Percentiles rank a stretch among this genome's conserved stretches.
Conservation (phyloP, 768 basidiomycete species). For the Trametes coccinea region DNA sequence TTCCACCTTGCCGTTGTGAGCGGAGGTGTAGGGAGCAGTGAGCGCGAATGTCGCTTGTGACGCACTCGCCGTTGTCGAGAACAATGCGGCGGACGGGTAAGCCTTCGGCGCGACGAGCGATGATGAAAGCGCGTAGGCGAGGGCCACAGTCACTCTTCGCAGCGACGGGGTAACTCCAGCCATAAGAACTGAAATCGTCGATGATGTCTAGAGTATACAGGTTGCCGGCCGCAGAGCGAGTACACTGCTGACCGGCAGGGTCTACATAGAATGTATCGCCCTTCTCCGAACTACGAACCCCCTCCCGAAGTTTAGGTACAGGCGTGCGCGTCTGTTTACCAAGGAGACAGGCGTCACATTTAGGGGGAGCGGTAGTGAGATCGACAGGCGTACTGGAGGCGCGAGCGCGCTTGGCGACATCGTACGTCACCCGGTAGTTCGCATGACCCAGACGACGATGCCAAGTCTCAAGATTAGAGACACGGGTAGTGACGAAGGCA, state of each 20-base stretch:
- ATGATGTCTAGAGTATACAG: constrained; percentile 36
- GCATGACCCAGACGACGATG: constrained; percentile 29
- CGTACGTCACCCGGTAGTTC: constrained; percentile 22
- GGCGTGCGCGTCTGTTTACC: constrained; percentile 40
- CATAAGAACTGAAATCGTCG: constrained; percentile 33
- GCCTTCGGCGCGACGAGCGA: constrained; percentile 26
- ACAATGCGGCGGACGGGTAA: constrained; percentile 22
- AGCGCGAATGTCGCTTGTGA: constrained; percentile 3
- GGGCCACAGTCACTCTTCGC: constrained; percentile 30
- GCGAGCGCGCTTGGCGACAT: constrained; percentile 12
- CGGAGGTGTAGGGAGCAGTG: constrained; percentile 37
- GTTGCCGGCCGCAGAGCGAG: constrained; percentile 7
- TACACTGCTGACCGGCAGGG: constrained; percentile 21
- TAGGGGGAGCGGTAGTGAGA: constrained; percentile 25
- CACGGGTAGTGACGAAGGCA: not conserved
- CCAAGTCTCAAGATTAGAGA: constrained; percentile 21
- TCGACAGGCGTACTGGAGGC: constrained; percentile 29
- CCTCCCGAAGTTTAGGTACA: constrained; percentile 34
- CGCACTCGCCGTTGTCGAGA: constrained; percentile 31
- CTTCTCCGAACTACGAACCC: constrained; percentile 17
- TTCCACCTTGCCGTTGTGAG: constrained; percentile 40
- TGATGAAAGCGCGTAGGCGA: constrained; percentile 33
- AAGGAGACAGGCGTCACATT: constrained; percentile 38
- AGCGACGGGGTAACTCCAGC: constrained; percentile 37
- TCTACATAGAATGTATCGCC: constrained; percentile 37